Conservation (phyloP, 257 asterid genomes). For the Solanum arcanum region DNA sequence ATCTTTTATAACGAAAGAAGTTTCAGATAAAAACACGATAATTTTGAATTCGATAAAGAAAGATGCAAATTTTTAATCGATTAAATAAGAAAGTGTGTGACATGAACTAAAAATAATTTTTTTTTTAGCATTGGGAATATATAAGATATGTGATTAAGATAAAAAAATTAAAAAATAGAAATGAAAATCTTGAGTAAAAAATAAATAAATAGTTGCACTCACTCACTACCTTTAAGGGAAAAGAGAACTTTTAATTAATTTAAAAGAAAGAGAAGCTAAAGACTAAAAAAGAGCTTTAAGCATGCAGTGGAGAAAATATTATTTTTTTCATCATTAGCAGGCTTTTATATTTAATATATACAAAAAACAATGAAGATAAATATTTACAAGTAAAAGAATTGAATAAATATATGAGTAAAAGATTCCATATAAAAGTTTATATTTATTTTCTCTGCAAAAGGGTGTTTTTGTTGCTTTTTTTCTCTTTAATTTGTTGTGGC, state of each 20-base stretch:
- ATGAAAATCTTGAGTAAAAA: neutral
- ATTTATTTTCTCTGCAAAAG: neutral
- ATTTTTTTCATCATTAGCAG: neutral
- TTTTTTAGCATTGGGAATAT: neutral
- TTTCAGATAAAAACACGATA: no score
- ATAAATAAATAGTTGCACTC: neutral
- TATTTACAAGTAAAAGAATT: neutral
- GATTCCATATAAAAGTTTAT: neutral
- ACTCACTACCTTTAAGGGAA: slow-evolving; percentile 11
- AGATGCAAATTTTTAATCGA: accelerated
- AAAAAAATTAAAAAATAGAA: neutral
- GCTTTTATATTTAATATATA: neutral
- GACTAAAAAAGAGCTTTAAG: slow-evolving; percentile 15
- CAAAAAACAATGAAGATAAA: neutral
- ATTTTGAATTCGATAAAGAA: no score
- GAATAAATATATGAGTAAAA: neutral
- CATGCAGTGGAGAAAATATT: slow-evolving; percentile 15
- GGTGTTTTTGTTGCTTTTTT: neutral
- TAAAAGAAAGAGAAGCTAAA: slow-evolving; percentile 4
- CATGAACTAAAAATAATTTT: neutral
- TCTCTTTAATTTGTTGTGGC: neutral
- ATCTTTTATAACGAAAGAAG: no score
- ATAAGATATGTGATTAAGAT: neutral
- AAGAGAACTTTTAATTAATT: slow-evolving; percentile 11
- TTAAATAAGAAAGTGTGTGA: no score